Conservation (phyloP, 2,329 filamentous ascomycete genomes). For the Neonectria punicea region DNA sequence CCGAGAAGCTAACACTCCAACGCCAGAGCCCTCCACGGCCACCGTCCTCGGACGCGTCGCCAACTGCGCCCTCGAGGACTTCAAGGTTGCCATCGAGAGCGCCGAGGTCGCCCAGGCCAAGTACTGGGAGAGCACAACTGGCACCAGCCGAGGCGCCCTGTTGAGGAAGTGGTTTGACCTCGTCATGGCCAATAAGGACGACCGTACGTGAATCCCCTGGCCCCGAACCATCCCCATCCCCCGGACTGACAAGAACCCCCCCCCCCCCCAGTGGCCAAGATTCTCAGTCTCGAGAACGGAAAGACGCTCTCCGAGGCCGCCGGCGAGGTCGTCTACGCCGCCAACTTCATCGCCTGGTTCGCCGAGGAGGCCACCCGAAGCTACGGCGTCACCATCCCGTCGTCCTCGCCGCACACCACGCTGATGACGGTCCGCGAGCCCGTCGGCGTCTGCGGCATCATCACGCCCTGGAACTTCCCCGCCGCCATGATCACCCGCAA, state of each 20-base stretch:
- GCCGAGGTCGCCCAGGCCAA: slow-evolving; percentile 40
- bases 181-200: slow-evolving; percentile 42
- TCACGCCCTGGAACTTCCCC: slow-evolving; percentile 54
- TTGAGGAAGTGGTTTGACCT: slow-evolving; percentile 44
- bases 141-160: slow-evolving; percentile 41
- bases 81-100: slow-evolving; percentile 42
- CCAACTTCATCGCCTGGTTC: slow-evolving; percentile 66
- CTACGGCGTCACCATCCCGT: slow-evolving; percentile 68
- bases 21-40: slow-evolving; percentile 40
- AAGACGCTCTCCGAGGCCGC: slow-evolving; percentile 65
- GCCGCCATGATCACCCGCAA: slow-evolving; percentile 51
- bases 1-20: slow-evolving; percentile 11
- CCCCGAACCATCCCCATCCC: background rate
- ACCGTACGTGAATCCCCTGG: slow-evolving; percentile 32
- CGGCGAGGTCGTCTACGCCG: slow-evolving; percentile 65
- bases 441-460: slow-evolving; percentile 54
- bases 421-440: slow-evolving; percentile 73
- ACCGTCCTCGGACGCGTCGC: slow-evolving; percentile 42
- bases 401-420: slow-evolving; percentile 69
- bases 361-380: slow-evolving; percentile 58
- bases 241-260: background rate
- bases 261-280: slow-evolving; percentile 48
- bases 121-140: slow-evolving; percentile 42
- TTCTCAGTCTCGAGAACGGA: slow-evolving; percentile 62
- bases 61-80: slow-evolving; percentile 43